These are phyloP conservation scores for Globisporangium spiculum DNA, from an alignment of 352 stramenopile genomes.

Conservation along the genomic window DNA sequence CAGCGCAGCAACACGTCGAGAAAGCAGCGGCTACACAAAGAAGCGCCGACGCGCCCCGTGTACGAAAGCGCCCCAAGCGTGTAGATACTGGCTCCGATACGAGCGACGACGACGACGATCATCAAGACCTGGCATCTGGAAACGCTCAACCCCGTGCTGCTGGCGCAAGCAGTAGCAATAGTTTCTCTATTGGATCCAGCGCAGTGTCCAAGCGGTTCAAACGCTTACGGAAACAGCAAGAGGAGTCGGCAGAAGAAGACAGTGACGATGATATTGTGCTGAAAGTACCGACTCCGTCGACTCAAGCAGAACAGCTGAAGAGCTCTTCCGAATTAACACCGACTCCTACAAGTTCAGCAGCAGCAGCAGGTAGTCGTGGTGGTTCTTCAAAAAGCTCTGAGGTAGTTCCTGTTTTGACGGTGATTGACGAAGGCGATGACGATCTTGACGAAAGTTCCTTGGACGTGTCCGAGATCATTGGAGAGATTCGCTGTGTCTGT, in stretches of 20 bases:
- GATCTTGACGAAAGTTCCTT: conserved; percentile 22
- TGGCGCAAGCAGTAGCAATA: neutral
- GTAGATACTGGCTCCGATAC: neutral
- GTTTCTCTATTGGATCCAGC: neutral
- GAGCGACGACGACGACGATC: neutral
- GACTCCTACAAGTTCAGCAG: neutral
- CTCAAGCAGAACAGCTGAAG: neutral
- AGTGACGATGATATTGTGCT: conserved; percentile 12
- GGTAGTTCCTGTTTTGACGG: neutral
- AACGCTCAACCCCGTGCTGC: neutral
- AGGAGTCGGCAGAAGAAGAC: conserved; percentile 9
- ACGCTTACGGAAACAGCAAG: conserved; percentile 8
- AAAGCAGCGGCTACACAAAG: neutral
- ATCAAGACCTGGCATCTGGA: neutral
- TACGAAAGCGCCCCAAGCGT: neutral
- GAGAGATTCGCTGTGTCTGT: conserved; percentile 59
- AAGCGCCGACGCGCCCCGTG: neutral
- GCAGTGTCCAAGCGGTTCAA: conserved; percentile 14
- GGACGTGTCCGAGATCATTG: conserved; percentile 20
- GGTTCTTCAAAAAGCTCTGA: neutral
- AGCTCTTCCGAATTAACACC: neutral
- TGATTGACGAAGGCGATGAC: conserved; percentile 40
- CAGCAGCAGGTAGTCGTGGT: neutral
- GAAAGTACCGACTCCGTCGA: neutral
- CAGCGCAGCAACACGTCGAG: neutral